Evolutionary conservation across 2,329 filamentous ascomycete species (phyloP), one percentile per base, ranked within the genome.

Genomic region (Talaromyces marneffei): DNA sequence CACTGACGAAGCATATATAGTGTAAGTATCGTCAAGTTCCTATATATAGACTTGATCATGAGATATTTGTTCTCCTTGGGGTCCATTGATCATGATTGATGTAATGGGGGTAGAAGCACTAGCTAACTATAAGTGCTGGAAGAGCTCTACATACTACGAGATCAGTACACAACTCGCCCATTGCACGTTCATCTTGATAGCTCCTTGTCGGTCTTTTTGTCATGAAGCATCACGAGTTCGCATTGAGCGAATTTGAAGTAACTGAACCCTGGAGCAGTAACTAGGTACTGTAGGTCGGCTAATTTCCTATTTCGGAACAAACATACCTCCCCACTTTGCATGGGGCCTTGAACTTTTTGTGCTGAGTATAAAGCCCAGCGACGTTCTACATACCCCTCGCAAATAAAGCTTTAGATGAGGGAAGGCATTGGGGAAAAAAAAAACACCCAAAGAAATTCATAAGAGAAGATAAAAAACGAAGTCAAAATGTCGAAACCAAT

Each of bases 401-500:
- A n/a, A 4, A 46, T 8, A 46, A 3, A 27, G n/a, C 3, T n/a
- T 5, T 16, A 25, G 4, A 8, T n/a, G n/a, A n/a, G n/a, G n/a
- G n/a, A n/a, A n/a, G n/a, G n/a, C n/a, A n/a, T n/a, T n/a, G n/a
- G n/a, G n/a, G n/a, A 14, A 25, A 8, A 9, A 18, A 23, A 27
- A 16, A 18, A 20, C 14, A 31, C n/a, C n/a, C n/a, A n/a, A n/a
- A n/a, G n/a, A n/a, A n/a, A n/a, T n/a, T n/a, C 12, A 39, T 20
- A 54, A n/a, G 12, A 37, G 31, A 33, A n/a, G 14, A 18, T 8
- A 37, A 5, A 31, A 54, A 7, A 39, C 20, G 25, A 39, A 39
- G 42, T 56, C 20, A 39, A 39, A 39, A 56, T 56, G 53, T 33
- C 53, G 16, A 70, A 75, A 56, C 75, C 74, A 6, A 70, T 67